A percentile compares a stretch with the other conserved stretches of the same genome.
phyloP scores from a whole-genome alignment of 2,329 filamentous ascomycete genomes.

The Fusarium acutatum region DNA sequence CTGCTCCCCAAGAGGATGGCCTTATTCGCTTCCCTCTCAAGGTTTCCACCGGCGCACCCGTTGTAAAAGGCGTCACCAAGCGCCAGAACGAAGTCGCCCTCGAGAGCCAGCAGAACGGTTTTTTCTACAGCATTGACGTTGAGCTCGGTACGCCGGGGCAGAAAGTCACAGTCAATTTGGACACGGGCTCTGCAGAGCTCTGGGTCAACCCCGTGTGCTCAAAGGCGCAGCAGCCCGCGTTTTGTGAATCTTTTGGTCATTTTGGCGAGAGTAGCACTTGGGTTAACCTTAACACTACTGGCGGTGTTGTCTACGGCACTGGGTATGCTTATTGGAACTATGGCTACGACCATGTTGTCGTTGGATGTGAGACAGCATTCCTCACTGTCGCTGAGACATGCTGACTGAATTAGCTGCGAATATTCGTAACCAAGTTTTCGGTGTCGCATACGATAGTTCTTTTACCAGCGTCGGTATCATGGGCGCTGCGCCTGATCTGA shows the following conservation, averaged over 20 bases:
- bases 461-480: conserved; percentile 46
- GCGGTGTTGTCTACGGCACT: conserved; percentile 44
- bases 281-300: conserved; percentile 38
- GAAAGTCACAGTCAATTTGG: conserved; percentile 50
- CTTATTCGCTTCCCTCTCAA: conserved; percentile 44
- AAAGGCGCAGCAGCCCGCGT: conserved; percentile 40
- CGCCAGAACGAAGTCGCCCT: conserved; percentile 43
- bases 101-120: conserved; percentile 41
- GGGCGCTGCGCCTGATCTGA: conserved; percentile 46
- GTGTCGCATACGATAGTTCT: conserved; percentile 46
- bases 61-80: conserved; percentile 40
- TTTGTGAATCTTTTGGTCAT: conserved; percentile 43
- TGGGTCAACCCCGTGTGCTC: conserved; percentile 54
- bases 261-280: conserved; percentile 45
- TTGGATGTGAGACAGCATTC: conserved; percentile 44
- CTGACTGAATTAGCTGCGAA: conserved; percentile 38
- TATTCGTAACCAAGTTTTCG: conserved; percentile 49
- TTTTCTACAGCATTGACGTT: conserved; percentile 52
- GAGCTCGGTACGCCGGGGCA: conserved; percentile 50
- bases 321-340: conserved; percentile 47
- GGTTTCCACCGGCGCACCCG: conserved; percentile 41
- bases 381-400: neutral
- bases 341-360: conserved; percentile 45
- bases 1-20: conserved; percentile 28
- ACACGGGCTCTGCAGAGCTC: conserved; percentile 53